Evolutionary conservation across 1,284 basidiomycete genomes (phyloP), one percentile per base, ranked within the genome.

Genomic region (Malassezia sp.): DNA sequence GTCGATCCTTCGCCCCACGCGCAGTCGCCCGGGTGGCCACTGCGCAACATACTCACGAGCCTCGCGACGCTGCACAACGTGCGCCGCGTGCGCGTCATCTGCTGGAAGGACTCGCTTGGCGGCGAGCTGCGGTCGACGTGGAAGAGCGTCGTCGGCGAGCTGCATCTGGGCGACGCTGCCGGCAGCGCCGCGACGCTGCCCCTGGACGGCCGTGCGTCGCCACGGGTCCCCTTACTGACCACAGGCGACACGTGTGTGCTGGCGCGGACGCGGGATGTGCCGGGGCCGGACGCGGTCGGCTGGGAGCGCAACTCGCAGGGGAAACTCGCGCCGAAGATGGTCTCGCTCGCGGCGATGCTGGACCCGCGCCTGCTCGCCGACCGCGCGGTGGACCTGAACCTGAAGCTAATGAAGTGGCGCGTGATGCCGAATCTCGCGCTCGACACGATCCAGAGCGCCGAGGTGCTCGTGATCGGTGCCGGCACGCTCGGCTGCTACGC

Each of bases 401-500:
- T 97, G 42, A 96, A 96, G 71, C 78, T 99, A 20, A 96, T 99
- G 91, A 79, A 88, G 23, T 97, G 91, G 91, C 78, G 91, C 8
- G 89, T 97, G 55, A 75, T 97, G 35, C 91, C 93, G 2, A 74
- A 79, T 0, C 79, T 99, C 35, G 78, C 96, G 55, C 76, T 97
- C 6, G 89, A 93, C 41, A 85, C 81, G 71, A 78, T 99, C 21
- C 80, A 85, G 2, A 68, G 71, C 0, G 88, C 87, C 0, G 79
- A 75, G 39, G 93, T 86, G 68, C 74, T 97, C 1, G 74, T 96
- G 1, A 79, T 97, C 0, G 93, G 91, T 4, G 89, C 91, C 0
- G 91, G 93, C 0, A 97, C 93, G 0, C 75, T 97, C 11, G 93
- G 93, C 0, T 97, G 93, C 71, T 96, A 96, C 63, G 90, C 96